These are phyloP conservation scores for Morella rubra DNA, from an alignment of 306 rosid species.

Conservation along the genomic window DNA sequence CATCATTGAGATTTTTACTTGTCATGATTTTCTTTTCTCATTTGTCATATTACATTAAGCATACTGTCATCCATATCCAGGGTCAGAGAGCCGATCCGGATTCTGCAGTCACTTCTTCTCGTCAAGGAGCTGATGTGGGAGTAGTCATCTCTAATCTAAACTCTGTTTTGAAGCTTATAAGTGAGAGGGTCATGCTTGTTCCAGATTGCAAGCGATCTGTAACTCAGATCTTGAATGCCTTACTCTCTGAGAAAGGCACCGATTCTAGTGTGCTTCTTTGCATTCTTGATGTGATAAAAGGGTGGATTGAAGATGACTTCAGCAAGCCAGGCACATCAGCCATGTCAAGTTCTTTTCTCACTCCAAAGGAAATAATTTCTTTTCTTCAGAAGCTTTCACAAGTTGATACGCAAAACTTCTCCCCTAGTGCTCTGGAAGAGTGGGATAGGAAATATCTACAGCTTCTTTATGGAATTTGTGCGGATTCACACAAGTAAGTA, in stretches of 20 bases:
- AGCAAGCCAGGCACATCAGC: constrained; percentile 74
- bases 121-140: constrained; percentile 84
- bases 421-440: constrained; percentile 61
- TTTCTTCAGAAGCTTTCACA: constrained; percentile 95
- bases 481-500: constrained; percentile 83
- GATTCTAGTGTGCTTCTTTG: constrained; percentile 93
- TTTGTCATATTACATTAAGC: constrained; percentile 14
- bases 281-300: constrained; percentile 94
- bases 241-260: constrained; percentile 90
- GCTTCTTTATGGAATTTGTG: constrained; percentile 84
- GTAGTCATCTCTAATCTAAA: constrained; percentile 80
- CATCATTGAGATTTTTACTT: not conserved
- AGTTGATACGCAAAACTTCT: constrained; percentile 81
- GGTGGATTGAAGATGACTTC: constrained; percentile 92
- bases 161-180: constrained; percentile 79
- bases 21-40: constrained; percentile 4
- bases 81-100: constrained; percentile 89
- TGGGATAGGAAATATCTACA: constrained; percentile 92
- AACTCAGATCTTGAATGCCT: constrained; percentile 80
- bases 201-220: constrained; percentile 80
- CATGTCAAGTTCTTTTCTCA: constrained; percentile 62
- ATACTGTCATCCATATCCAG: constrained; percentile 39
- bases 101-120: constrained; percentile 87
- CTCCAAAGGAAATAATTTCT: constrained; percentile 83
- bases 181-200: constrained; percentile 88